Evolutionary conservation across 352 stramenopile species (phyloP).

Genomic region (Globisporangium barbulae): DNA sequence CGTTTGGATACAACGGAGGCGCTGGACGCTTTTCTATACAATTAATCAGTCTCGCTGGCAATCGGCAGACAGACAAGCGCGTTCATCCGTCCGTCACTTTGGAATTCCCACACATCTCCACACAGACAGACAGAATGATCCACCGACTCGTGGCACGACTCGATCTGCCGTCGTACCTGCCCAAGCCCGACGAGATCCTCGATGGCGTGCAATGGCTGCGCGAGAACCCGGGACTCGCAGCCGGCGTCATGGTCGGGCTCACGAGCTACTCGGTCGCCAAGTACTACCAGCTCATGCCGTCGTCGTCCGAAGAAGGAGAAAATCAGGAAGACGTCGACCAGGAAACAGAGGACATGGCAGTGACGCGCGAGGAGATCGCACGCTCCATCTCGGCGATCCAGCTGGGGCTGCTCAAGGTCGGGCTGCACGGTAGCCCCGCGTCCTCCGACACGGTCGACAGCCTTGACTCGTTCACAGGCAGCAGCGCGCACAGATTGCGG

Average conservation of each 20-base stretch:
- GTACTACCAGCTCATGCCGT: slow-evolving; percentile 47
- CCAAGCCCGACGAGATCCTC: slow-evolving; percentile 57
- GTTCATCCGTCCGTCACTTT: slow-evolving; percentile 8
- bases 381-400: slow-evolving; percentile 47
- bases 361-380: slow-evolving; percentile 44
- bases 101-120: background rate
- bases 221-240: slow-evolving; percentile 61
- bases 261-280: slow-evolving; percentile 67
- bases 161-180: slow-evolving; percentile 55
- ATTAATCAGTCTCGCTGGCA: background rate
- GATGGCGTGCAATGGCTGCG: slow-evolving; percentile 62
- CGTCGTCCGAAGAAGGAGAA: background rate
- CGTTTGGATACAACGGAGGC: background rate
- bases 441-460: slow-evolving; percentile 24
- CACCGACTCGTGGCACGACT: slow-evolving; percentile 42
- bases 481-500: slow-evolving; percentile 28
- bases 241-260: slow-evolving; percentile 58
- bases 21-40: slow-evolving; percentile 10
- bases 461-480: slow-evolving; percentile 31
- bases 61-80: slow-evolving; percentile 1
- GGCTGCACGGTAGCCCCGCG: slow-evolving; percentile 6
- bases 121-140: slow-evolving; percentile 17
- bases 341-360: slow-evolving; percentile 27
- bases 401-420: slow-evolving; percentile 35
- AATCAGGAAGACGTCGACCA: slow-evolving; percentile 20